Percentiles rank a stretch among this genome's conserved stretches.
Conservation (phyloP, 345 rosid species). For the thale cress (Arabidopsis thaliana) region DNA sequence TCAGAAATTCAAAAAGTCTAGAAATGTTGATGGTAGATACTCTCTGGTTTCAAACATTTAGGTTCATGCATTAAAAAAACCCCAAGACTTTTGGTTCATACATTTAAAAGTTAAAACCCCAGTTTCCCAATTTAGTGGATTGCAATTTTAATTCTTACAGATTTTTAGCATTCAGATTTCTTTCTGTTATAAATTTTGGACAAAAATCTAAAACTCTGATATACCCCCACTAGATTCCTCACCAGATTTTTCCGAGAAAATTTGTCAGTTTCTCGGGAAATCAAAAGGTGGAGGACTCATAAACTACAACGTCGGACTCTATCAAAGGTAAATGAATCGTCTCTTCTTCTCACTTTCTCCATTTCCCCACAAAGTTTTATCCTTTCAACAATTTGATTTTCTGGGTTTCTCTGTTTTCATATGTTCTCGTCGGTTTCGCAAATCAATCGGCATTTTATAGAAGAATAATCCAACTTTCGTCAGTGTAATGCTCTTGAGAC, state of each 20-base stretch:
- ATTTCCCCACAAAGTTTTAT: background rate
- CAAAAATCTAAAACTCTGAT: background rate
- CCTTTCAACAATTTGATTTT: background rate
- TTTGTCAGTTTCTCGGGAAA: constrained; percentile 30
- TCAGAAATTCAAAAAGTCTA: constrained; percentile 5
- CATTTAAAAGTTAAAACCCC: constrained; percentile 27
- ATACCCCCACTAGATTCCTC: background rate
- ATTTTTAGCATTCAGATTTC: constrained; percentile 22
- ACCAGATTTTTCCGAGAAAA: constrained; percentile 35
- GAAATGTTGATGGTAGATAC: background rate
- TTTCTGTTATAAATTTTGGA: background rate
- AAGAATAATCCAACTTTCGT: background rate
- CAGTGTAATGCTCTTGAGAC: constrained; percentile 23
- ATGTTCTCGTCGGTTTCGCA: constrained; percentile 7
- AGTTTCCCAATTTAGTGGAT: constrained; percentile 13
- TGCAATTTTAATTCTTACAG: constrained; percentile 2
- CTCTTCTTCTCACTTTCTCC: constrained; percentile 16
- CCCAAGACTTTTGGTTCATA: constrained; percentile 32
- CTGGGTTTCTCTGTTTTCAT: constrained; percentile 14
- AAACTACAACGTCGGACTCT: background rate
- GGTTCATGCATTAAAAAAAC: constrained; percentile 25
- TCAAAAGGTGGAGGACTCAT: constrained; percentile 15
- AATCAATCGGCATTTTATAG: background rate
- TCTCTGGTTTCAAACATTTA: background rate
- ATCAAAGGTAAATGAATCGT: constrained; percentile 10